Evolutionary conservation across 2,329 filamentous ascomycete genomes (phyloP).

Genomic region (Fusarium graminum): DNA sequence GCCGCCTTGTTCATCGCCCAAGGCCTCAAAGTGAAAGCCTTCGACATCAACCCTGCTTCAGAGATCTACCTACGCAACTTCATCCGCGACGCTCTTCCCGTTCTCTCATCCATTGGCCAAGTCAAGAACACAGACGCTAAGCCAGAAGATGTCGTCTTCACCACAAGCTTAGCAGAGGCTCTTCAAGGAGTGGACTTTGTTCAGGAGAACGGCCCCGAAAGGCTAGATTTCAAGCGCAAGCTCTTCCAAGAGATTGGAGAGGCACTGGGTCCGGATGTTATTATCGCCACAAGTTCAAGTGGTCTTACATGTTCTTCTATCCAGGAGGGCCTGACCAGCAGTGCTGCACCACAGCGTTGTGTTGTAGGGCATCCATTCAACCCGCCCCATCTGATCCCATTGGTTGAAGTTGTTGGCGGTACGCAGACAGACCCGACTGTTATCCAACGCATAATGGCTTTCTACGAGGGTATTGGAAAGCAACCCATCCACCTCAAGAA

Average conservation of each 20-base stretch:
- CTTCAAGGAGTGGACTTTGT: constrained; percentile 13
- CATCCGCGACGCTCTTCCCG: constrained; percentile 22
- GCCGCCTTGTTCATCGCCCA: constrained; percentile 24
- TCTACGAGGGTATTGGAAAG: constrained; percentile 18
- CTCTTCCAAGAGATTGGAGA: constrained; percentile 24
- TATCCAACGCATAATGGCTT: constrained; percentile 6
- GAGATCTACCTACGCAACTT: constrained; percentile 19
- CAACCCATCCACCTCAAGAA: constrained; percentile 25
- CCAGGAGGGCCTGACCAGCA: constrained; percentile 13
- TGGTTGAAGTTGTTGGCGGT: constrained; percentile 29
- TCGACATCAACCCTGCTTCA: constrained; percentile 26
- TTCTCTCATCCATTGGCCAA: constrained; percentile 17
- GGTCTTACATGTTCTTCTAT: constrained; percentile 28
- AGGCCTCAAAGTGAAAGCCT: constrained; percentile 24
- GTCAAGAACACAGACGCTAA: constrained; percentile 10
- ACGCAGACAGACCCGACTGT: neutral
- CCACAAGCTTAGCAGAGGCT: constrained; percentile 9
- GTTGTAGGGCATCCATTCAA: constrained; percentile 27
- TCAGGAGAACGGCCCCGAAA: constrained; percentile 25
- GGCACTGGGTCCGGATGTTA: neutral
- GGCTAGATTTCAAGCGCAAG: constrained; percentile 17
- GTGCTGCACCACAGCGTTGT: constrained; percentile 11
- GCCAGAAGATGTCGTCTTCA: constrained; percentile 26
- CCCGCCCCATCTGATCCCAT: constrained; percentile 22
- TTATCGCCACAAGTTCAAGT: constrained; percentile 24